These are phyloP conservation scores for Lyophyllum semitale DNA, from an alignment of 768 basidiomycete genomes.

Conservation along the genomic window DNA sequence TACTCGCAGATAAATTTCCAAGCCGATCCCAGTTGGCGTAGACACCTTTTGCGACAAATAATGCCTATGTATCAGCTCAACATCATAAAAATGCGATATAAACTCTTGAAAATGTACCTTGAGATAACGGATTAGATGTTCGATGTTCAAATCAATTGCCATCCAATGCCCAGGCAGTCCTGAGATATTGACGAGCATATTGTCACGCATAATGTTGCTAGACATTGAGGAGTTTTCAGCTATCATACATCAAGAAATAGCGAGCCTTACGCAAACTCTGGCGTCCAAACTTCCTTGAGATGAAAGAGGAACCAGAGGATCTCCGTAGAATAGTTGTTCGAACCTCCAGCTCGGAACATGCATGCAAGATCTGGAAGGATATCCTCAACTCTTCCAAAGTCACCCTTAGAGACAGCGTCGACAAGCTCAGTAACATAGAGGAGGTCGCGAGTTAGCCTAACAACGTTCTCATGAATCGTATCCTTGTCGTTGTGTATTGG, in stretches of 20 bases:
- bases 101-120: too few relatives aligned
- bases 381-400: too few relatives aligned
- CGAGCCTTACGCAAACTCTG: slow-evolving; percentile 28
- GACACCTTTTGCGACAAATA: slow-evolving; percentile 32
- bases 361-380: slow-evolving; percentile 24
- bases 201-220: slow-evolving; percentile 39
- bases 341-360: slow-evolving; percentile 31
- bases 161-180: slow-evolving; percentile 34
- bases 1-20: slow-evolving; percentile 29
- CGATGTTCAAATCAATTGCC: slow-evolving; percentile 37
- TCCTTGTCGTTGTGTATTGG: too few relatives aligned
- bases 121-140: slow-evolving; percentile 34
- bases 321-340: slow-evolving; percentile 33
- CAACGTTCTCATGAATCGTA: slow-evolving; percentile 22
- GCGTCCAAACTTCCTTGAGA: slow-evolving; percentile 33
- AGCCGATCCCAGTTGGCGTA: slow-evolving; percentile 31
- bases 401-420: slow-evolving; percentile 26
- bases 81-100: too few relatives aligned
- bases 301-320: slow-evolving; percentile 29
- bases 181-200: slow-evolving; percentile 32
- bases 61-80: too few relatives aligned
- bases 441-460: slow-evolving; percentile 28
- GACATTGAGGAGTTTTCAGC: neutral
- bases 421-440: slow-evolving; percentile 30
- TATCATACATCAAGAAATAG: neutral